Base-by-base conservation (phyloP, 2,329 filamentous ascomycete species). In the Sodiomyces alkalinus region DNA sequence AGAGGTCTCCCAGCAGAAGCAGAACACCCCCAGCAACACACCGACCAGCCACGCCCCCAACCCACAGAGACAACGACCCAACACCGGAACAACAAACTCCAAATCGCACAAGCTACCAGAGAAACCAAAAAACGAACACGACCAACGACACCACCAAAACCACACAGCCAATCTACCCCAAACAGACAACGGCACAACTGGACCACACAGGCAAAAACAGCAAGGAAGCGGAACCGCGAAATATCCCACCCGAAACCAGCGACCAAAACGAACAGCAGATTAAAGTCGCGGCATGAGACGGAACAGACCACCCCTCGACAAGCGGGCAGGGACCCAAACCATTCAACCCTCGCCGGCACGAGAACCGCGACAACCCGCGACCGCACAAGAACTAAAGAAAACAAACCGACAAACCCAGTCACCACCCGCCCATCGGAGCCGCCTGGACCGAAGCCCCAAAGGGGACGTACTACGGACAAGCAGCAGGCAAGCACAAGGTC, bases 111-210 rank as follows among this genome's bases (percentile, higher is more conserved):
- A n/a, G n/a, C n/a, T n/a, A n/a, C n/a, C n/a, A n/a, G n/a, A n/a
- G n/a, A n/a, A n/a, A n/a, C n/a, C n/a, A n/a, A n/a, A n/a, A n/a
- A n/a, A n/a, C n/a, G n/a, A n/a, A n/a, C n/a, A n/a, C n/a, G n/a
- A n/a, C 90, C 38, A 96, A 98, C 52, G 90, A 98, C 48, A 96
- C 98, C 90, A 96, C 90, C 20, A 96, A 92, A 61, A 98, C 98
- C 87, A 96, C 90, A 1, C 60, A 98, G 13, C 90, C 90, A 0
- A 90, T 98, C 3, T 93, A 90, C 1, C 96, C 98, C 62, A 98
- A 98, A 55, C 90, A 98, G 53, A 90, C 90, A 1, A 98, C 90
- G 0, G 96, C 90, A 5, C 62, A 98, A 9, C 67, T 98, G 7
- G 90, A 96, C 52, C 81, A 90, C 48, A 87, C 92, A 23, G 83